A percentile compares a stretch with the other conserved stretches of the same genome.
Conservation (phyloP, 441 rosid species). For the Corymbia calophylla region DNA sequence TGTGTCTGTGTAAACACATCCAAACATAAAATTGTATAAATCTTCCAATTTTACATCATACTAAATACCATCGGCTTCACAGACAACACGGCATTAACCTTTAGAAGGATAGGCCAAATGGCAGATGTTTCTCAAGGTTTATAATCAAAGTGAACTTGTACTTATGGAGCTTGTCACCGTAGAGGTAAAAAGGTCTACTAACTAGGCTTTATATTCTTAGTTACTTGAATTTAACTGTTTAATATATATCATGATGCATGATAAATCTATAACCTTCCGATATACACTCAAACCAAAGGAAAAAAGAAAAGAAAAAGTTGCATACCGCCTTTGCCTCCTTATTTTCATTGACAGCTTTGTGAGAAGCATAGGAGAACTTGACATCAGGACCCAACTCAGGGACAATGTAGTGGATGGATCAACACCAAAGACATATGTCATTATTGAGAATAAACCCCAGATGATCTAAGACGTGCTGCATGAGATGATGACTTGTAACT, state of each 20-base stretch:
- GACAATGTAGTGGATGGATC: conserved; percentile 81
- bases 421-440: background rate
- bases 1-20: background rate
- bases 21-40: background rate
- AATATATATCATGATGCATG: background rate
- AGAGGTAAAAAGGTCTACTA: background rate
- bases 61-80: background rate
- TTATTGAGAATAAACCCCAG: background rate
- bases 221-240: background rate
- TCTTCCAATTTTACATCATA: background rate
- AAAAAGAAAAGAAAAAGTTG: background rate
- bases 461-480: background rate
- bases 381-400: conserved; percentile 96
- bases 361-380: conserved; percentile 84
- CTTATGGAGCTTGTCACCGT: background rate
- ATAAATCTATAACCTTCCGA: background rate
- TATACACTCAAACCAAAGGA: background rate
- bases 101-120: background rate
- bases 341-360: conserved; percentile 90
- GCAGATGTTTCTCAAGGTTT: background rate
- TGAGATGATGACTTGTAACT: conserved; percentile 23
- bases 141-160: background rate
- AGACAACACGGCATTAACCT: background rate
- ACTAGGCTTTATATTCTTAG: background rate
- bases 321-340: conserved; percentile 96